Evolutionary conservation across 2,329 filamentous ascomycete species (phyloP).

Genomic region (Pezicula radicicola): DNA sequence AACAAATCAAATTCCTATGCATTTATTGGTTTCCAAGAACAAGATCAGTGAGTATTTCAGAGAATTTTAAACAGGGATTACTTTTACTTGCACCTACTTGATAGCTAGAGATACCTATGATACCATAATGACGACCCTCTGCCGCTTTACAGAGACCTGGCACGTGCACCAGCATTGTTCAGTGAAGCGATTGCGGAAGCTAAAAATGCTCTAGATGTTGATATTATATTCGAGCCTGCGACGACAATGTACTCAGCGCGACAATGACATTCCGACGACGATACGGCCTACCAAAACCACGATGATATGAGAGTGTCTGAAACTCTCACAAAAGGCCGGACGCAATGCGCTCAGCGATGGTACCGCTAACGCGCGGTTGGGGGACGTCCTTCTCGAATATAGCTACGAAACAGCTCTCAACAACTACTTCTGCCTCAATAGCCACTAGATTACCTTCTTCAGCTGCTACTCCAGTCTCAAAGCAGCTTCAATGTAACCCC

Average conservation of each 20-base stretch:
- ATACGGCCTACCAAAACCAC: constrained; percentile 14
- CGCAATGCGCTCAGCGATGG: constrained; percentile 24
- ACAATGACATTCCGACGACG: constrained; percentile 22
- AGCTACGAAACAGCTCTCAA: constrained; percentile 20
- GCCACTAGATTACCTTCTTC: constrained; percentile 8
- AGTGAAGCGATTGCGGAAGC: constrained; percentile 13
- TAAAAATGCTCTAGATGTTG: constrained; percentile 7
- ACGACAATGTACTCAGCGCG: constrained; percentile 7
- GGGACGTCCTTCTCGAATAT: constrained; percentile 16
- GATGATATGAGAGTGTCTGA: constrained; percentile 24
- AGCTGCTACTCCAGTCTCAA: constrained; percentile 2
- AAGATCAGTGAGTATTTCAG: no score
- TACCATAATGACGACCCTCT: no score
- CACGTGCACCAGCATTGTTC: background rate
- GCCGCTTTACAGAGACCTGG: background rate
- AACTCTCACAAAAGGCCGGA: constrained; percentile 6
- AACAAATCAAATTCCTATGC: no score
- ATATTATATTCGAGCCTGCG: background rate
- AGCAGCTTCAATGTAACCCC: constrained; percentile 14
- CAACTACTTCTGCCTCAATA: constrained; percentile 6
- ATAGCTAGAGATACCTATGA: no score
- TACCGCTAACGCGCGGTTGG: constrained; percentile 18
- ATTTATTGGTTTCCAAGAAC: no score
- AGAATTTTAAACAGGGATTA: no score
- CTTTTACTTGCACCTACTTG: no score